Conservation (phyloP, 73 alveolate species). For the Uronychia setigera region DNA sequence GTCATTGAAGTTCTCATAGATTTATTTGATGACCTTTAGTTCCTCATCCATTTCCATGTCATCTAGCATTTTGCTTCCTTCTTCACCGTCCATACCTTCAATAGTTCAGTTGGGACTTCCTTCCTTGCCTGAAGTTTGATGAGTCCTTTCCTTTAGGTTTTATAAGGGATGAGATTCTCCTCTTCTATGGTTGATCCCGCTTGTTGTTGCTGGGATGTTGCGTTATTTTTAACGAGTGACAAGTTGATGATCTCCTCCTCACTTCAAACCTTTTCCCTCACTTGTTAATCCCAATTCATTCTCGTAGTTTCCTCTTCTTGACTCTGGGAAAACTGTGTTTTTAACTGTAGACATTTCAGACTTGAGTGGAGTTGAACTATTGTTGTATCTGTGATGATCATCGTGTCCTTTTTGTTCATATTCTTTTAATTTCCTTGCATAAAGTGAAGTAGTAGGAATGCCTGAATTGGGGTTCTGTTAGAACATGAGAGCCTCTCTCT, state of each 20-base stretch:
- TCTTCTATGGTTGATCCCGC: too few relatives aligned
- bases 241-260: too few relatives aligned
- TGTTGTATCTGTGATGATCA: background rate
- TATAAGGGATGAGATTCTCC: too few relatives aligned
- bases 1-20: background rate
- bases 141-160: too few relatives aligned
- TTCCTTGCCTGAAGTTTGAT: too few relatives aligned
- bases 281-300: background rate
- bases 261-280: too few relatives aligned
- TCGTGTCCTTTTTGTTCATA: background rate
- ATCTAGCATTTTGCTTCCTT: too few relatives aligned
- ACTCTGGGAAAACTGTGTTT: background rate
- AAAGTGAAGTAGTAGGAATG: background rate
- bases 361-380: background rate
- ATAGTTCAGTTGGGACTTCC: too few relatives aligned
- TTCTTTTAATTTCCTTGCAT: background rate
- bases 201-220: too few relatives aligned
- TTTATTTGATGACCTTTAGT: background rate
- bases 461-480: too few relatives aligned
- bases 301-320: background rate
- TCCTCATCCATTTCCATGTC: background rate
- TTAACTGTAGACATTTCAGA: background rate
- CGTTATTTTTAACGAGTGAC: too few relatives aligned
- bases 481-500: background rate
- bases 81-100: too few relatives aligned